A percentile compares a stretch with the other conserved stretches of the same genome.
Conservation (phyloP, 305 asterid genomes). For the Nicotiana rustica region DNA sequence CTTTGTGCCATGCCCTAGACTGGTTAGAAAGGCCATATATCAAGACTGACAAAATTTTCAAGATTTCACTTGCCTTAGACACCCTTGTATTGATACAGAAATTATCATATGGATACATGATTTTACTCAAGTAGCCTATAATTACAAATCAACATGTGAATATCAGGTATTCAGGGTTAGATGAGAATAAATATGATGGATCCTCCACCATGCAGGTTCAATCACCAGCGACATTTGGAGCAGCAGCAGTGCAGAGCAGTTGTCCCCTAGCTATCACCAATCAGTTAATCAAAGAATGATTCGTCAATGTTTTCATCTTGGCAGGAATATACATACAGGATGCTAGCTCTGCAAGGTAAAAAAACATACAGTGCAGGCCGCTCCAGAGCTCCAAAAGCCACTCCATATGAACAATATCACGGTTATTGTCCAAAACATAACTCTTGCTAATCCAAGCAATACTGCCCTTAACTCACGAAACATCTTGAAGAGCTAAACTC, state of each 20-base stretch:
- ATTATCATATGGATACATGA: conserved; percentile 11
- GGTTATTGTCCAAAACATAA: conserved; percentile 39
- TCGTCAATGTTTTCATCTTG: conserved; percentile 52
- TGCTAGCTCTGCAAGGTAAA: conserved; percentile 39
- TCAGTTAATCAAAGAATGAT: conserved; percentile 54
- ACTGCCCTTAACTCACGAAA: conserved; percentile 60
- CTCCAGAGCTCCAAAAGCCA: conserved; percentile 42
- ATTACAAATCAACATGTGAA: conserved; percentile 31
- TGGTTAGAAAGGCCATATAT: conserved; percentile 9
- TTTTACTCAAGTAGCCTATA: conserved; percentile 31
- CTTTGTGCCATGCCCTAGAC: neutral
- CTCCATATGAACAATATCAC: conserved; percentile 40
- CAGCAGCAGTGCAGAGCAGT: conserved; percentile 31
- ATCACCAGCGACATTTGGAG: conserved; percentile 24
- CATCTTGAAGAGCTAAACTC: conserved; percentile 85
- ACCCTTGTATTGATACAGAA: conserved; percentile 27
- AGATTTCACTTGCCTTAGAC: conserved; percentile 11
- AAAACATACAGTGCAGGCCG: conserved; percentile 34
- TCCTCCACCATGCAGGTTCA: conserved; percentile 33
- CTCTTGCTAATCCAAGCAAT: conserved; percentile 37
- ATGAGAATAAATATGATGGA: conserved; percentile 32
- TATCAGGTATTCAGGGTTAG: conserved; percentile 33
- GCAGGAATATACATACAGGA: conserved; percentile 50
- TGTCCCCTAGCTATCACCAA: conserved; percentile 46
- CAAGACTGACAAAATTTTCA: conserved; percentile 3